Percentiles rank a stretch among this genome's conserved stretches.
Conservation (phyloP, 108 stramenopile genomes). For the Cyclostephanos tholiformis region DNA sequence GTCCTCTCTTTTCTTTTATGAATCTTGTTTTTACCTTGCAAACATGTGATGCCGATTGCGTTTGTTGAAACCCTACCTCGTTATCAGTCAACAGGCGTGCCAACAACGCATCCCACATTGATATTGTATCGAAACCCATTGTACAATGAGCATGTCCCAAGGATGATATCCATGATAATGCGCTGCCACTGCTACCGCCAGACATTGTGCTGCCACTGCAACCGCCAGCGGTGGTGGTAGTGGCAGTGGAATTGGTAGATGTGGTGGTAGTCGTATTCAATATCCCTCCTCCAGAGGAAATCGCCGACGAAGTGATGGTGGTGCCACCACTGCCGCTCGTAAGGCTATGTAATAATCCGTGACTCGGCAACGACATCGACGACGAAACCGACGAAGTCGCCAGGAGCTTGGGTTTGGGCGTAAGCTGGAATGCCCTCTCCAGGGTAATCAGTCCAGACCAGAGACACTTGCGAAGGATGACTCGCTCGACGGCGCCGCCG, state of each 20-base stretch:
- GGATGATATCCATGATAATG: constrained; percentile 11
- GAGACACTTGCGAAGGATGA: constrained; percentile 14
- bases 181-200: background rate
- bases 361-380: constrained; percentile 1
- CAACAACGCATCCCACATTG: constrained; percentile 42
- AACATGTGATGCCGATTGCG: background rate
- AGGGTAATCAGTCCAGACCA: constrained; percentile 21
- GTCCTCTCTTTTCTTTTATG: background rate
- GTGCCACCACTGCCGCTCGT: background rate
- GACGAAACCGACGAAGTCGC: constrained; percentile 7
- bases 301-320: background rate
- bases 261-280: background rate
- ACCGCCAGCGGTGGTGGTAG: background rate
- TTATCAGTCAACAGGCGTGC: constrained; percentile 35
- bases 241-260: background rate
- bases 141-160: constrained; percentile 34
- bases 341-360: background rate
- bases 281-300: background rate
- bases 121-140: constrained; percentile 37
- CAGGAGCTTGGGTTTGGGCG: constrained; percentile 15
- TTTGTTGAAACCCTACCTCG: constrained; percentile 27
- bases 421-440: constrained; percentile 19
- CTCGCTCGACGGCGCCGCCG: background rate
- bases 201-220: background rate
- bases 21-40: background rate